phyloP scores from a whole-genome alignment of 225 moss, liverwort and hornwort species.

The Anthoceros angustus region DNA sequence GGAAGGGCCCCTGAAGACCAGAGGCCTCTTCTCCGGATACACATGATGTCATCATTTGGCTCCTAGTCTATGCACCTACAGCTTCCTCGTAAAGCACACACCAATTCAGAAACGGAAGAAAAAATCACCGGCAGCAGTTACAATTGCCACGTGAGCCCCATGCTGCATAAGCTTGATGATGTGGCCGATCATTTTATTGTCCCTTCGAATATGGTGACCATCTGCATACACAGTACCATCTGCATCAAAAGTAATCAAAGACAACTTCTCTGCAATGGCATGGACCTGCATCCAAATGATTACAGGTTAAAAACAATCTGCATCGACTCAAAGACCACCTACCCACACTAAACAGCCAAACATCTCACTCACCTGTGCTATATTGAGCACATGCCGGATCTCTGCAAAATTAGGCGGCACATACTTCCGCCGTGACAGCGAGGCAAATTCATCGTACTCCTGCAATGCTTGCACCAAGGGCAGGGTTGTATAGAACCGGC shows the following conservation, averaged over 20 bases:
- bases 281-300: conserved; percentile 33
- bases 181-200: conserved; percentile 84
- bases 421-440: conserved; percentile 64
- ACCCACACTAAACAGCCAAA: background rate
- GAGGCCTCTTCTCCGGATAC: background rate
- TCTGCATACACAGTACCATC: conserved; percentile 89
- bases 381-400: conserved; percentile 80
- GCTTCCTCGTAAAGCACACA: background rate
- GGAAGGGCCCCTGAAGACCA: background rate
- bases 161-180: conserved; percentile 71
- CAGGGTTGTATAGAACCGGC: conserved; percentile 67
- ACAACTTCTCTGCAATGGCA: conserved; percentile 60
- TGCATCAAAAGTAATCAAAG: conserved; percentile 77
- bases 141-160: conserved; percentile 70
- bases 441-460: conserved; percentile 90
- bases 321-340: background rate
- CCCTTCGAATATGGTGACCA: conserved; percentile 79
- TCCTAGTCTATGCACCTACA: background rate
- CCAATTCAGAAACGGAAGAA: background rate
- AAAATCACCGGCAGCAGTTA: conserved; percentile 61
- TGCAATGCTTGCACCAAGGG: conserved; percentile 65
- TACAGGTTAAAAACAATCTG: background rate
- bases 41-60: background rate
- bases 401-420: conserved; percentile 94
- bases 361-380: conserved; percentile 41